Evolutionary conservation across 1,284 basidiomycete genomes (phyloP).

Genomic region (Fistulinella staudtii): DNA sequence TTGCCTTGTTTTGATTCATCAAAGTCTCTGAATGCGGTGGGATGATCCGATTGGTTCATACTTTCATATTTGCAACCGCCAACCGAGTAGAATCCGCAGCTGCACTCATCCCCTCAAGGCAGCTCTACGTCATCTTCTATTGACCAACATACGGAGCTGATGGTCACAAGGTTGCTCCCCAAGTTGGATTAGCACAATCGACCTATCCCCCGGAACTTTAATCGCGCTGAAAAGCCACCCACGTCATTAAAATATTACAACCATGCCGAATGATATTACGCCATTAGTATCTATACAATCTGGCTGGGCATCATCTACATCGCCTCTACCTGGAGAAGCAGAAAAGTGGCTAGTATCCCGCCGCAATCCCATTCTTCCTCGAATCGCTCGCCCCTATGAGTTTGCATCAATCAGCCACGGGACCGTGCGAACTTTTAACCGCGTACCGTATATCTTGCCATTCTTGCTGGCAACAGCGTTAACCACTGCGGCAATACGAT

Average conservation of each 20-base stretch:
- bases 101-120: no score
- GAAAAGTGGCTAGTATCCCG: slow-evolving; percentile 57
- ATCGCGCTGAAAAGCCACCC: no score
- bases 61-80: no score
- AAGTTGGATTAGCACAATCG: no score
- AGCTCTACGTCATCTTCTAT: no score
- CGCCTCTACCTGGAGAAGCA: not conserved
- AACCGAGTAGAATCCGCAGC: no score
- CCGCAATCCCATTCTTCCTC: slow-evolving; percentile 78
- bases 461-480: slow-evolving; percentile 64
- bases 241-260: no score
- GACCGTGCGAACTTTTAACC: not conserved
- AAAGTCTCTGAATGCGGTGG: no score
- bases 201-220: no score
- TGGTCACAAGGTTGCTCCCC: no score
- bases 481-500: slow-evolving; percentile 63
- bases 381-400: slow-evolving; percentile 74
- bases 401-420: slow-evolving; percentile 4
- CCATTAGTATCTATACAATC: not conserved
- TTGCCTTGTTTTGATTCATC: slow-evolving; percentile 15
- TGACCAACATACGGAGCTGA: no score
- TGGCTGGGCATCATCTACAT: not conserved
- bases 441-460: slow-evolving; percentile 57
- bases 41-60: not conserved
- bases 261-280: no score